Base-by-base conservation (phyloP, 805 yeast genomes). In the Saturnispora silvae region DNA sequence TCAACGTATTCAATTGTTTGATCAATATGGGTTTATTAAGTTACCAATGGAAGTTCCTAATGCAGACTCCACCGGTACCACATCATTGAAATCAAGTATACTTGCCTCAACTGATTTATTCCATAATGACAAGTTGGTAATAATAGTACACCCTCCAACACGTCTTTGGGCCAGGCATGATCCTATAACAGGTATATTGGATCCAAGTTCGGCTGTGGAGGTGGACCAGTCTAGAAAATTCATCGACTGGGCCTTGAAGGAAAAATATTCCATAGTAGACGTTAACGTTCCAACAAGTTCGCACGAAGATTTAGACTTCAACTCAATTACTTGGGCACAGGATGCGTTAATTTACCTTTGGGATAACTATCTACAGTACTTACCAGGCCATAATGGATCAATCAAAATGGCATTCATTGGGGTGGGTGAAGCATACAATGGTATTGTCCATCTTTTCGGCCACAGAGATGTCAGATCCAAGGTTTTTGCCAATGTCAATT, bases 131-230 rank as follows among this genome's bases (percentile, higher is more conserved):
- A 72, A 80, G 5, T 57, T 87, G 5, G 61, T 86, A 8, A 62
- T 89, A 7, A 55, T 83, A 5, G 74, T 87, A 15, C 97, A 87
- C 57, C 97, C 87, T 51, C 84, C 96, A 3, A 83, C 96, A 5
- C 87, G 85, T 41, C 69, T 92, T 5, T 86, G 95, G 95, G 95
- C 94, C 2, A 75, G 78, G 46, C 63, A 78, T 28, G 86, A 85
- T 53, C 83, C 95, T 0, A 57, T 77, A 4, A 74, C 81, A 8
- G 97, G 97, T 6, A 66, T 72, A 34, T 71, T 89, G 26, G 84
- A 83, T 45, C 66, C 86, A 13, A 68, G 73, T 32, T 71, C 81
- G 1, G 76, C 95, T 2, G 70, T 82, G 3, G 70, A 85, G 16
- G 72, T 82, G 31, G 95, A 86, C 49, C 77, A 84, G 29, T 77